Evolutionary conservation across 2,329 filamentous ascomycete species (phyloP).

Genomic region (Xylariaceae sp.): DNA sequence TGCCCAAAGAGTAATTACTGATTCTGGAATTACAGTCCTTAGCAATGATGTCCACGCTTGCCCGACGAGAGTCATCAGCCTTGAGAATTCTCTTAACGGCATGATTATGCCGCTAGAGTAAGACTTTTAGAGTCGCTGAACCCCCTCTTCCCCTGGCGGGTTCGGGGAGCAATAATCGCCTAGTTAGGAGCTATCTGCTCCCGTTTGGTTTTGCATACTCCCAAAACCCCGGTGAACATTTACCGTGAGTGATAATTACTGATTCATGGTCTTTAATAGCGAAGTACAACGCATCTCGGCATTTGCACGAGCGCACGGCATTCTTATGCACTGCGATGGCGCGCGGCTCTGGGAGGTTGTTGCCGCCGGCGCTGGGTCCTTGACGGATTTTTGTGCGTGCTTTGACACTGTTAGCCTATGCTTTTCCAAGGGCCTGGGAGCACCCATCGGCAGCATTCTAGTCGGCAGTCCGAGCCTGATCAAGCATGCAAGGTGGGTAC

Average conservation of each 20-base stretch:
- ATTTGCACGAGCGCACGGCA: slow-evolving; percentile 43
- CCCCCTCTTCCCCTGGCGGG: no score
- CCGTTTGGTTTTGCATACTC: no score
- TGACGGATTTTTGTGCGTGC: slow-evolving; percentile 49
- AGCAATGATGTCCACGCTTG: slow-evolving; percentile 51
- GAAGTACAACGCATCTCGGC: slow-evolving; percentile 43
- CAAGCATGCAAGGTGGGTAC: slow-evolving; percentile 73
- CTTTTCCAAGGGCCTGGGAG: slow-evolving; percentile 60
- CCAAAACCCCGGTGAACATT: no score
- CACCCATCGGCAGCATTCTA: slow-evolving; percentile 57
- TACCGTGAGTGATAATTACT: no score
- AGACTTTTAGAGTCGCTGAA: no score
- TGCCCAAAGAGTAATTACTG: no score
- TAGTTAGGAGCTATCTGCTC: no score
- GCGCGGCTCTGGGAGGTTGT: slow-evolving; percentile 59
- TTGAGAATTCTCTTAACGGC: slow-evolving; percentile 50
- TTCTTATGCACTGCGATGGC: slow-evolving; percentile 58
- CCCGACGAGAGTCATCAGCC: slow-evolving; percentile 48
- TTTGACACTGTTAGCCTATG: slow-evolving; percentile 57
- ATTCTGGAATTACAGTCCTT: no score
- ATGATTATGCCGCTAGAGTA: slow-evolving; percentile 44
- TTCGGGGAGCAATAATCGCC: no score
- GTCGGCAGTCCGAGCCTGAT: slow-evolving; percentile 58
- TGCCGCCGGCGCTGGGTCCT: slow-evolving; percentile 49
- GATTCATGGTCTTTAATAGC: no score